Conservation (phyloP, 306 rosid genomes). For the Aeschynomene evenia region DNA sequence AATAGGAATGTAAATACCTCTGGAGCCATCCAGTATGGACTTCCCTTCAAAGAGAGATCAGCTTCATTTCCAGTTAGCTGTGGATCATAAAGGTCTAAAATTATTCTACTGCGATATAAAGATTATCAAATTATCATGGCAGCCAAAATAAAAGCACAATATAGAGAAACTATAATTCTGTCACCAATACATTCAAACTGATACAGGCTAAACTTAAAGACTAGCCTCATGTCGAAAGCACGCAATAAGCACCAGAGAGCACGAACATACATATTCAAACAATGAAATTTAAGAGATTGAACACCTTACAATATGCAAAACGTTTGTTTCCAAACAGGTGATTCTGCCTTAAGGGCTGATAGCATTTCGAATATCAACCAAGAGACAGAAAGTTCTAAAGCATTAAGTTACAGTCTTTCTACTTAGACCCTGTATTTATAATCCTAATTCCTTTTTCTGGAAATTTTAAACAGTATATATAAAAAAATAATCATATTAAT, state of each 20-base stretch:
- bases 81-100: constrained; percentile 30
- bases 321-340: neutral
- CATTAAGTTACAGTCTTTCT: constrained; percentile 19
- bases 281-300: neutral
- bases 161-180: neutral
- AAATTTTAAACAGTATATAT: neutral
- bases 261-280: neutral
- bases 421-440: neutral
- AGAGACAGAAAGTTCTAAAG: constrained; percentile 20
- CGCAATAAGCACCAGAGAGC: neutral
- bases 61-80: constrained; percentile 72
- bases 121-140: neutral
- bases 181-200: neutral
- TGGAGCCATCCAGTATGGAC: constrained; percentile 99
- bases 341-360: neutral
- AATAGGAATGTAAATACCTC: constrained; percentile 57
- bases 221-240: neutral
- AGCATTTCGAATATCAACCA: constrained; percentile 16
- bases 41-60: constrained; percentile 81
- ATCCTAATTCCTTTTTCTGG: neutral
- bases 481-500: neutral
- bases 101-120: constrained; percentile 13
- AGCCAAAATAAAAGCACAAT: neutral
- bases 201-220: neutral
- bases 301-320: neutral